phyloP scores from a whole-genome alignment of 2,329 filamentous ascomycete species.

The Aschersonia sp. region DNA sequence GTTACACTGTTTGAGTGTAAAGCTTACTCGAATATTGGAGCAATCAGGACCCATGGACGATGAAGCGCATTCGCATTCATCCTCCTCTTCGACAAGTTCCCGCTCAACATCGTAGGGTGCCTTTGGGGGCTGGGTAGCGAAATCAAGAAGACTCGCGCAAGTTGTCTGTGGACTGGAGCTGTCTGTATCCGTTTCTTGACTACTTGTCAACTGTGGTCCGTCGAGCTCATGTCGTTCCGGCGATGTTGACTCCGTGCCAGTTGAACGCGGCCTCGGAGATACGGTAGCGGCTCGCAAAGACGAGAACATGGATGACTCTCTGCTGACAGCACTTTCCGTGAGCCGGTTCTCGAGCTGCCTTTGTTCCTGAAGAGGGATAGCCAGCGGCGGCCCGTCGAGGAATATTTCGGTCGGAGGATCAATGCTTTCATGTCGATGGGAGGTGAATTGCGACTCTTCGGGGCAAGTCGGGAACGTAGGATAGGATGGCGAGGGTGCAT shows the following conservation, averaged over 20 bases:
- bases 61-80: constrained; percentile 10
- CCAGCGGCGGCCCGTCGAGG: constrained; percentile 9
- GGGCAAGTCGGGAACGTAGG: constrained; percentile 26
- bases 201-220: constrained; percentile 16
- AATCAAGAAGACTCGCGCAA: background rate
- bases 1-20: background rate
- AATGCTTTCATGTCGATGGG: constrained; percentile 10
- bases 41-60: constrained; percentile 24
- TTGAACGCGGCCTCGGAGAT: constrained; percentile 26
- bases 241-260: constrained; percentile 17
- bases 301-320: constrained; percentile 12
- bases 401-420: constrained; percentile 8
- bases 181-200: constrained; percentile 8
- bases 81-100: constrained; percentile 13
- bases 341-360: background rate
- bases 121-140: constrained; percentile 3
- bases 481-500: constrained; percentile 19
- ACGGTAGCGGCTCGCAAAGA: constrained; percentile 26
- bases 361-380: constrained; percentile 6
- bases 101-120: constrained; percentile 11
- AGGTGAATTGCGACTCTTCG: constrained; percentile 21
- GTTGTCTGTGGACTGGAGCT: background rate
- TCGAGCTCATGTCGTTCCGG: constrained; percentile 17
- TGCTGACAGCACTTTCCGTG: constrained; percentile 5
- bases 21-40: constrained; percentile 20